These are phyloP conservation scores for Dothideomycetes sp. DNA, from an alignment of 2,329 filamentous ascomycete genomes.

Conservation along the genomic window DNA sequence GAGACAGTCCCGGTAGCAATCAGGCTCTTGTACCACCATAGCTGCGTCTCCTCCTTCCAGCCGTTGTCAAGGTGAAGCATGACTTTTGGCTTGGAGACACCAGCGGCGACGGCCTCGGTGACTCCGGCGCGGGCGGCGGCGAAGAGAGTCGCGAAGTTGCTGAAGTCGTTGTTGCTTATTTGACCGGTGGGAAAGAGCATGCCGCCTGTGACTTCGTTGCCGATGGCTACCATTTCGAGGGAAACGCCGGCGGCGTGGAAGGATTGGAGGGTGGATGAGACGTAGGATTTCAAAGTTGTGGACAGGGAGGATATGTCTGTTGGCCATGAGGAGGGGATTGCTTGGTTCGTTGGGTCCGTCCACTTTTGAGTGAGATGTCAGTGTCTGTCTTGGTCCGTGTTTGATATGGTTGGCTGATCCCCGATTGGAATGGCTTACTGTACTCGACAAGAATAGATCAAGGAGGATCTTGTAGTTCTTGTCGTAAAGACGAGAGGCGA, in stretches of 20 bases:
- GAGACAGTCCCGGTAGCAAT: constrained; percentile 19
- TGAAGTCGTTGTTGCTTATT: constrained; percentile 23
- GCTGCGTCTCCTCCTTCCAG: constrained; percentile 19
- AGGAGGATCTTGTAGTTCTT: constrained; percentile 27
- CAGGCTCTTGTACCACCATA: constrained; percentile 20
- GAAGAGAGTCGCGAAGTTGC: constrained; percentile 21
- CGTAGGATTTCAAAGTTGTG: constrained; percentile 22
- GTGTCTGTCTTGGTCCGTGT: constrained; percentile 13
- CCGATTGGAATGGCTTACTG: constrained; percentile 7
- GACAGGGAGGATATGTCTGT: constrained; percentile 20
- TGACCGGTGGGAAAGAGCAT: constrained; percentile 27
- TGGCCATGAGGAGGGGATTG: constrained; percentile 24
- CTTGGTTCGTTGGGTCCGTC: constrained; percentile 27
- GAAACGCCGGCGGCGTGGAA: constrained; percentile 29
- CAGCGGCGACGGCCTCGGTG: constrained; percentile 19
- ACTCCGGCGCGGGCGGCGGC: constrained; percentile 19
- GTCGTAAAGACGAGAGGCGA: constrained; percentile 23
- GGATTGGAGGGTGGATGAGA: constrained; percentile 24
- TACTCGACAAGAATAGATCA: constrained; percentile 21
- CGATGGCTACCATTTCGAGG: constrained; percentile 29
- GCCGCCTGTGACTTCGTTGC: constrained; percentile 28
- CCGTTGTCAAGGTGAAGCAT: constrained; percentile 27
- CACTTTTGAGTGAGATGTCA: constrained; percentile 16
- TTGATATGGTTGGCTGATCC: not conserved
- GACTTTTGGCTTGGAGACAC: constrained; percentile 19